Evolutionary conservation across 2,329 filamentous ascomycete genomes (phyloP), one percentile per base, ranked within the genome.

Genomic region (Aspergillus vadensis): DNA sequence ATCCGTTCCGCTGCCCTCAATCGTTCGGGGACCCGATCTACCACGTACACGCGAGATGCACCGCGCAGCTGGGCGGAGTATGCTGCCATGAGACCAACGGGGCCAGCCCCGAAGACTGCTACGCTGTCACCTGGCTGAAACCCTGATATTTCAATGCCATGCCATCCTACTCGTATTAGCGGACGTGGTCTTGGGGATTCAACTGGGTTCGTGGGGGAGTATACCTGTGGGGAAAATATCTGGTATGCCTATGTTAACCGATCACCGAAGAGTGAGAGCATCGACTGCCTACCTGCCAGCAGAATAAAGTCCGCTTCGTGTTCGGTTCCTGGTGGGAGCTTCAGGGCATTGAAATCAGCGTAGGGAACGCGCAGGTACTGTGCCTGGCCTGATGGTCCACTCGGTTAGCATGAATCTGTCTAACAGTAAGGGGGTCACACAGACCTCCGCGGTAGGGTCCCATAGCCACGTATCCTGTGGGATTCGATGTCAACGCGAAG

Each of bases 301-400:
- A 82, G 69, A 54, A 83, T 83, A 43, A 70, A 69, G 51, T 70
- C 86, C 0, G 82, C 78, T 69, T 89, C 87, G 50, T 87, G 78
- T 62, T 88, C 85, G 15, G 77, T 86, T 0, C 86, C 86, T 6
- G 81, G 76, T 1, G 87, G 87, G 1, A 90, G 75, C 56, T 83
- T 83, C 32, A 90, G 72, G 5, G 84, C 84, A 61, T 89, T 89
- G 75, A 88, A 88, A 68, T 89, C 87, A 1, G 87, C 87, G 59
- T 85, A 89, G 0, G 87, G 87, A 1, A 89, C 83, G 3, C 86
- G 80, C 17, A 89, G 75, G 60, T 86, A 89, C 69, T 89, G 85
- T 2, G 86, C 87, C 69, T 88, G 85, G 23, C 68, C 68, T 68
- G 52, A 5, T 12, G 5, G 23, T 36, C 5, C 17, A 43, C 2